Base-by-base conservation (phyloP, 2,329 filamentous ascomycete species). In the Epicoccum sorghinum region DNA sequence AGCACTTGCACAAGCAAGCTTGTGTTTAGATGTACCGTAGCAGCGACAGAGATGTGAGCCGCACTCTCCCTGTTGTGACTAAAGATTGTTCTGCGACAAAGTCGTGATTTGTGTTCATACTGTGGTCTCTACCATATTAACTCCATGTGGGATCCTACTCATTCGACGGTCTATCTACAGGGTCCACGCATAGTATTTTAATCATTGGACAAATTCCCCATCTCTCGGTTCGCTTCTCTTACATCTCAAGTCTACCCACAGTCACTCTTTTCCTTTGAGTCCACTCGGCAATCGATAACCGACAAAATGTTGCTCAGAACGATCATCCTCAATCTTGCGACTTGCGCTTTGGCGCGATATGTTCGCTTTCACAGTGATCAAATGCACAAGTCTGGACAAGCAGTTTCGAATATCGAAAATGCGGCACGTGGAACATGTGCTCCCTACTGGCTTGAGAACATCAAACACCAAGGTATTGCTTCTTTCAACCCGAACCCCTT, bases 391-490 rank as follows among this genome's bases (percentile, higher is more conserved):
- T 18, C 18, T 18, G 18, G 18, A 18, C 18, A 18, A 18, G 18
- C 18, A 18, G 18, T 13, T 35, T 29, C 32, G 36, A 9, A 10
- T 22, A 14, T 55, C 65, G 27, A 9, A 10, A 63, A 55, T 35
- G 47, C 44, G 18, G 42, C 35, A 13, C 47, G 58, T 7, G 50
- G 59, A 33, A 61, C 55, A 7, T 73, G 67, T 45, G 62, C 61
- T 22, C 62, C 67, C 3, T 79, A 74, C 49, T 79, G 77, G 77
- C 64, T 76, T 30, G 75, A 74, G 27, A 63, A 72, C 14, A 75
- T 79, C 46, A 74, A 73, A 32, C 75, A 78, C 25, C 75, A 77
- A 54, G 77, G 77, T 30, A 58, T 70, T 42, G 68, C 72, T 2
- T 69, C 74, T 1, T 79, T 78, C 59, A 71, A 72, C 25, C 57